Percentiles rank a stretch among this genome's conserved stretches.
phyloP scores from a whole-genome alignment of 192 early-diverging fungal species.

The Jimgerdemannia lactiflua region DNA sequence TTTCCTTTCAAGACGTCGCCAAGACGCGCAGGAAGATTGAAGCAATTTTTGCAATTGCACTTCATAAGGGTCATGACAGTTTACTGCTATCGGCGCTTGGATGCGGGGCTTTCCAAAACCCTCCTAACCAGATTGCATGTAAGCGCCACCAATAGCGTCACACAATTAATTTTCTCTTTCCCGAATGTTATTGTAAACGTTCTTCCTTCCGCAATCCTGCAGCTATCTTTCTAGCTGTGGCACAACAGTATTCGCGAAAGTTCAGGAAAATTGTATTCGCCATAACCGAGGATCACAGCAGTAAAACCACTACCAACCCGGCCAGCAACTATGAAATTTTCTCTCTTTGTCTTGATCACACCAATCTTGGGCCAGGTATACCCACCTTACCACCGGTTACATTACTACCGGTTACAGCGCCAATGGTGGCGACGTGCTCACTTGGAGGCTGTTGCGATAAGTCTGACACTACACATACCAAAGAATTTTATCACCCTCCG shows the following conservation, averaged over 20 bases:
- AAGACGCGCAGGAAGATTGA: slow-evolving; percentile 44
- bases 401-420: background rate
- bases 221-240: background rate
- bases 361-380: background rate
- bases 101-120: slow-evolving; percentile 31
- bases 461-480: background rate
- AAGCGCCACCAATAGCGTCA: background rate
- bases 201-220: background rate
- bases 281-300: background rate
- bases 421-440: background rate
- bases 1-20: slow-evolving; percentile 39
- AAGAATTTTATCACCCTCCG: background rate
- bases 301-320: background rate
- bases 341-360: background rate
- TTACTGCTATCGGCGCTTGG: slow-evolving; percentile 45
- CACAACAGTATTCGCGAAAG: background rate
- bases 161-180: background rate
- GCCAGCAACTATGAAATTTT: background rate
- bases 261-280: background rate
- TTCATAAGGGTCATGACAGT: slow-evolving; percentile 42
- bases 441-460: background rate
- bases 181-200: background rate
- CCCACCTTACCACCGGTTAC: background rate
- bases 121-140: slow-evolving; percentile 31
- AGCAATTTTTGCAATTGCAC: slow-evolving; percentile 41